These are phyloP conservation scores for Zymoseptoria crescenta DNA, from an alignment of 2,329 filamentous ascomycete species.

Conservation along the genomic window DNA sequence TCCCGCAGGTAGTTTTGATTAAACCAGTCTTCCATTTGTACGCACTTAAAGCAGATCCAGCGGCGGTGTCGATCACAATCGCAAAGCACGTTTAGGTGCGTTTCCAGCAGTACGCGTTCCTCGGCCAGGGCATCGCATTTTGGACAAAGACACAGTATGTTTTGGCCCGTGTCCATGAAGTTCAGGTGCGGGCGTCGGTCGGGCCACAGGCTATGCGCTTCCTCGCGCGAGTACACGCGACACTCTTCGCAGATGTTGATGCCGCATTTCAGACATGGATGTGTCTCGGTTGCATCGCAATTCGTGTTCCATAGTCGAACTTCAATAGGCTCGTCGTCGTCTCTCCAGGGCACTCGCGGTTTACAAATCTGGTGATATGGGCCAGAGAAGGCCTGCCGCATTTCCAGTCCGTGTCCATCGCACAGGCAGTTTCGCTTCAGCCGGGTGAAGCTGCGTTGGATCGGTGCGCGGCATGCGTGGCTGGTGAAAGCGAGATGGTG, in stretches of 20 bases:
- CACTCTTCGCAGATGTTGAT: constrained; percentile 11
- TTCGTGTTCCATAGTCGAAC: constrained; percentile 1
- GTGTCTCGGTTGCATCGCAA: constrained; percentile 4
- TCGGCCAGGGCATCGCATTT: background rate
- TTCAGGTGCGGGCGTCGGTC: background rate
- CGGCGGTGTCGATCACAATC: constrained; percentile 5
- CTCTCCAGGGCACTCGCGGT: too few relatives aligned
- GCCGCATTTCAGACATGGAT: constrained; percentile 5
- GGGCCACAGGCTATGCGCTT: background rate
- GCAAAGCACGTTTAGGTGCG: constrained; percentile 3
- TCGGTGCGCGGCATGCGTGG: background rate
- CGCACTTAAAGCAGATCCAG: constrained; percentile 7
- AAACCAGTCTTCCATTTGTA: background rate
- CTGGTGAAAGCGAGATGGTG: background rate
- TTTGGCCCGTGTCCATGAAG: too few relatives aligned
- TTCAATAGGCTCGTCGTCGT: constrained; percentile 6
- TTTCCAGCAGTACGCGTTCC: background rate
- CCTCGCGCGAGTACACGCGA: constrained; percentile 1
- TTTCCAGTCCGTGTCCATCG: constrained; percentile 2
- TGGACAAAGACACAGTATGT: background rate
- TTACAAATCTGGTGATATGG: background rate
- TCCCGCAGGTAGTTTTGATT: too few relatives aligned
- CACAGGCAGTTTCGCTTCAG: constrained; percentile 5
- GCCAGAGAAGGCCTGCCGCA: constrained; percentile 1
- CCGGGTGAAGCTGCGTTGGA: background rate